Base-by-base conservation (phyloP, 176 grass and related monocot species). In the Oryza brachyantha region DNA sequence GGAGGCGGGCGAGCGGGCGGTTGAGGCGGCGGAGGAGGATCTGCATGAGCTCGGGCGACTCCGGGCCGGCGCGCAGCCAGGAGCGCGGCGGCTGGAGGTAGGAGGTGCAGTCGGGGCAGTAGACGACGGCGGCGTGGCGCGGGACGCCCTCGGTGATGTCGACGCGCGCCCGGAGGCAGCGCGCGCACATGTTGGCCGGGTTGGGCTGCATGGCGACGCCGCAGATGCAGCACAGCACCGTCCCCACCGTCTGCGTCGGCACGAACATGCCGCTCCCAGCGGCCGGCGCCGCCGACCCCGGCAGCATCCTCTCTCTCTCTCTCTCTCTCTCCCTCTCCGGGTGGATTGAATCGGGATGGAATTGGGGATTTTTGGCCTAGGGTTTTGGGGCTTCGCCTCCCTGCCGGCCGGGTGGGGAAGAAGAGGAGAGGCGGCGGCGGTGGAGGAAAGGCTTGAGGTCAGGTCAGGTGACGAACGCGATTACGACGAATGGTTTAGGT, bases 201-300 rank as follows among this genome's bases (percentile, higher is more conserved):
- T 97, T 97, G 13, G 94, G 91, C 70, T 90, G 76, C 86, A 93
- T 97, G 27, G 84, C 16, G 27, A 97, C 91, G 72, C 94, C 94
- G 75, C 94, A 97, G 61, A 91, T 91, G 86, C 94, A 97, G 83
- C 91, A 97, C 3, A 94, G 91, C 71, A 97, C 94, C 72, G 94
- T 97, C 32, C 87, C 91, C 39, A 73, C 84, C n/a, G 94, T 97
- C 82, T 91, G 91, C 66, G 84, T 42, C 61, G 94, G 89, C 62
- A 93, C 83, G 76, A 97, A 97, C 94, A 97, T 93, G 11, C 94
- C 94, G 57, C 84, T 81, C 43, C 89, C 94, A 10, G 78, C 54
- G 10, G 81, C 83, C 66, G 78, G 31, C 67, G 87, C 42, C n/a
- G 90, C 82, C 32, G 86, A 81, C 21, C 80, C 86, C 62, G 90